Conservation (phyloP, 1,139 yeast species). For the Scheffersomyces segobiensis region DNA sequence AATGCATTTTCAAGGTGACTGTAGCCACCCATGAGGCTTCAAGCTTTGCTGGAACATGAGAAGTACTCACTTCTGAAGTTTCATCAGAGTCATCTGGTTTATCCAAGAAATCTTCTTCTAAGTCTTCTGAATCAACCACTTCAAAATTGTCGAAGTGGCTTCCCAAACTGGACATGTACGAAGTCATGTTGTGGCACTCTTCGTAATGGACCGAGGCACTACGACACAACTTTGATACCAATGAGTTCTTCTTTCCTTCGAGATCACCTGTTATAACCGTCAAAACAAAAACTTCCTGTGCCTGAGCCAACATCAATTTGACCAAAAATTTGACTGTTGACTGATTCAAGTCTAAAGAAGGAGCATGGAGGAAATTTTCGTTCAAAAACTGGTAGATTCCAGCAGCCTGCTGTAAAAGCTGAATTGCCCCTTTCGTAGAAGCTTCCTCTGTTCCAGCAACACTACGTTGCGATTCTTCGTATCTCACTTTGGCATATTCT, state of each 20-base stretch:
- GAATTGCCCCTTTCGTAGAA: constrained; percentile 56
- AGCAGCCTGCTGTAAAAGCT: constrained; percentile 71
- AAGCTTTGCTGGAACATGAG: constrained; percentile 47
- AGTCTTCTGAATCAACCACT: constrained; percentile 13
- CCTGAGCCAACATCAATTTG: constrained; percentile 76
- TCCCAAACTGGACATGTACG: constrained; percentile 23
- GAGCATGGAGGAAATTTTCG: constrained; percentile 88
- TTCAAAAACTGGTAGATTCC: constrained; percentile 73
- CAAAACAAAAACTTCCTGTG: constrained; percentile 79
- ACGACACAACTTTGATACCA: constrained; percentile 71
- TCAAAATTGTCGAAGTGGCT: constrained; percentile 14
- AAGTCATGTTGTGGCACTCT: constrained; percentile 42
- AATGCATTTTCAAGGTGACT: constrained; percentile 49
- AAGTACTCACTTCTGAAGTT: constrained; percentile 33
- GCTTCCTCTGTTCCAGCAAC: constrained; percentile 48
- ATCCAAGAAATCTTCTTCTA: constrained; percentile 9
- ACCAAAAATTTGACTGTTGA: constrained; percentile 67
- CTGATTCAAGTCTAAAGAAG: constrained; percentile 74
- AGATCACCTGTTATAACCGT: constrained; percentile 55
- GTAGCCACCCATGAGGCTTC: constrained; percentile 47
- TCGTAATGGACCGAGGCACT: constrained; percentile 60
- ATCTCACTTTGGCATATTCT: constrained; percentile 53
- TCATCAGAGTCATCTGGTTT: constrained; percentile 19
- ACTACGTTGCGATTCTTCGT: constrained; percentile 41
- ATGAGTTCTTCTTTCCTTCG: constrained; percentile 56